Percentiles rank a stretch among this genome's conserved stretches.
Conservation (phyloP, 2,329 filamentous ascomycete species). For the Metarhizium humberi region DNA sequence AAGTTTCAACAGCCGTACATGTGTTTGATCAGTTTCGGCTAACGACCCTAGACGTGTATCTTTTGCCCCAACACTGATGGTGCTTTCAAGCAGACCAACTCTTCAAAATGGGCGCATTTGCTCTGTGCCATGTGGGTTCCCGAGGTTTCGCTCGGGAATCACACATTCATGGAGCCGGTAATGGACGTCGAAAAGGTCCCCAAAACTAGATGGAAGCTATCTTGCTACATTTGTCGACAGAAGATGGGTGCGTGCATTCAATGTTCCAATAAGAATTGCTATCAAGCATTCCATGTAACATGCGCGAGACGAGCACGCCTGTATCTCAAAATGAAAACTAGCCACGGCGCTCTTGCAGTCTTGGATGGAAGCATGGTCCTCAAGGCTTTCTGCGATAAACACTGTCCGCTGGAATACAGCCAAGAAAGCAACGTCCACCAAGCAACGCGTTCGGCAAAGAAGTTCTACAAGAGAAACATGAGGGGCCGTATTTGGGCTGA, state of each 20-base stretch:
- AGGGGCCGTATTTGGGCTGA: constrained; percentile 85
- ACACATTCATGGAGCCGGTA: constrained; percentile 96
- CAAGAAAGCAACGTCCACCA: constrained; percentile 75
- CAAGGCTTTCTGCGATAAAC: constrained; percentile 93
- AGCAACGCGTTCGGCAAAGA: constrained; percentile 74
- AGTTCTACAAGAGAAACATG: constrained; percentile 86
- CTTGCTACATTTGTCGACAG: constrained; percentile 94
- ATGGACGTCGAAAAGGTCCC: constrained; percentile 98
- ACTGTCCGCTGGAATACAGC: constrained; percentile 82
- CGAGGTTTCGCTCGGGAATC: constrained; percentile 89
- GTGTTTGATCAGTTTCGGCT: constrained; percentile 5
- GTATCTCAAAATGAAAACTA: constrained; percentile 94
- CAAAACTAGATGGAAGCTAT: constrained; percentile 84
- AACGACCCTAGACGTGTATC: constrained; percentile 64
- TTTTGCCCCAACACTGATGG: constrained; percentile 98
- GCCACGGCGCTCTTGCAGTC: constrained; percentile 66
- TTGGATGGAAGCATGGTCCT: constrained; percentile 72
- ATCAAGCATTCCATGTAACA: constrained; percentile 93
- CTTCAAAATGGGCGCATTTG: constrained; percentile 92
- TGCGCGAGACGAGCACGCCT: constrained; percentile 82
- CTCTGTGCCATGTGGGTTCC: constrained; percentile 98
- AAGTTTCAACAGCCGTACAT: constrained; percentile 22
- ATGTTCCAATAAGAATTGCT: constrained; percentile 95
- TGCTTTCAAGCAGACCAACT: constrained; percentile 96
- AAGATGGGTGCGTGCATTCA: constrained; percentile 98